Conservation (phyloP, 768 basidiomycete species). For the Russula lepida region DNA sequence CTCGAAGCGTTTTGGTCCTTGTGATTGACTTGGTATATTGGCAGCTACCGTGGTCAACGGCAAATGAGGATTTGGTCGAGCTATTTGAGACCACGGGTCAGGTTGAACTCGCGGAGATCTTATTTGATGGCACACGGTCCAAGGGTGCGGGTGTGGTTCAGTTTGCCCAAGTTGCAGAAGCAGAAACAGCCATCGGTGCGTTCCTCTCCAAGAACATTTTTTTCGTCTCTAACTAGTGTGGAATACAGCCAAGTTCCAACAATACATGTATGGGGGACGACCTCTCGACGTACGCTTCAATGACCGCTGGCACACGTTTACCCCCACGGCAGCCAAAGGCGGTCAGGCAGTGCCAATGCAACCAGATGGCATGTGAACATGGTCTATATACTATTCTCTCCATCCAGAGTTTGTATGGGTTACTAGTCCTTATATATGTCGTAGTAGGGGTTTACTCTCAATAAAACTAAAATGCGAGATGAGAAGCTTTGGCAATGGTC, state of each 20-base stretch:
- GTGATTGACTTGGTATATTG: neutral
- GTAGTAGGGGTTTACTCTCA: neutral
- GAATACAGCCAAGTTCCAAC: constrained; percentile 73
- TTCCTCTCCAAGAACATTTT: neutral
- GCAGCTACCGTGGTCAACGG: constrained; percentile 97
- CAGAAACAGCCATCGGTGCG: constrained; percentile 88
- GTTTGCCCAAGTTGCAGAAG: constrained; percentile 78
- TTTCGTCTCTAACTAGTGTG: constrained; percentile 21
- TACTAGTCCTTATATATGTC: neutral
- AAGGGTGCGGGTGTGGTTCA: constrained; percentile 97
- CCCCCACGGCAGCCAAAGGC: constrained; percentile 82
- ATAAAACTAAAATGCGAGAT: neutral
- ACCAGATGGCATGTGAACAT: constrained; percentile 37
- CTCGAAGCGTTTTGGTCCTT: neutral
- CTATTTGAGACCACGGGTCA: constrained; percentile 96
- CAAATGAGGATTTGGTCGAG: constrained; percentile 97
- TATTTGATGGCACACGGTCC: constrained; percentile 39
- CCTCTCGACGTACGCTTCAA: constrained; percentile 92
- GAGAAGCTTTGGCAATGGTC: no score
- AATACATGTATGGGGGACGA: constrained; percentile 87
- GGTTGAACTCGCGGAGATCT: constrained; percentile 63
- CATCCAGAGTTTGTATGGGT: neutral
- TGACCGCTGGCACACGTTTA: constrained; percentile 91
- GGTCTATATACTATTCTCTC: neutral
- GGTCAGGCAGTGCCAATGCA: constrained; percentile 64